These are phyloP conservation scores for Zoysia japonica DNA, from an alignment of 176 grass and related monocot genomes.

Conservation along the genomic window DNA sequence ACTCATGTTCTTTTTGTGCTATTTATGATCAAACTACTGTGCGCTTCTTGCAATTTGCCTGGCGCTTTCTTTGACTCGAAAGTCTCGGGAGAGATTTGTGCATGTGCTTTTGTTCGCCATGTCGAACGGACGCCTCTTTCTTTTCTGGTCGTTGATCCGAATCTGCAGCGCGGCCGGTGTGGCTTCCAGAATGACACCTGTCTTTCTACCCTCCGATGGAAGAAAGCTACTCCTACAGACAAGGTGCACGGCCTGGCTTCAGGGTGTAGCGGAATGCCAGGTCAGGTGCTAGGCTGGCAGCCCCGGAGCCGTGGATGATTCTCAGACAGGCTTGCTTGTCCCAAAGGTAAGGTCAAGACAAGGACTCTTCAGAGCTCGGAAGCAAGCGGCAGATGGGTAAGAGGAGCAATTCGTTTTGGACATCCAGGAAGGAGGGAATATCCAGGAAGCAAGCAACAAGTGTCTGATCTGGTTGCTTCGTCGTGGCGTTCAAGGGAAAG, in stretches of 20 bases:
- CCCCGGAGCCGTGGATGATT: background rate
- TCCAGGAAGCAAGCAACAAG: slow-evolving; percentile 36
- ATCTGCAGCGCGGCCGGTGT: background rate
- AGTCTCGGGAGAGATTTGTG: background rate
- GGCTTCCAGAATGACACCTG: background rate
- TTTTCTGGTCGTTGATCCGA: background rate
- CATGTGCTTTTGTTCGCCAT: background rate
- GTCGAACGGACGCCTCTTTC: background rate
- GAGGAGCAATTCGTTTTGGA: slow-evolving; percentile 28
- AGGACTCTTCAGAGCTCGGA: slow-evolving; percentile 31
- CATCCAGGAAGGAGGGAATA: slow-evolving; percentile 1
- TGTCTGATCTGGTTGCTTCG: background rate
- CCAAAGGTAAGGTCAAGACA: slow-evolving; percentile 18
- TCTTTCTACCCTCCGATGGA: background rate
- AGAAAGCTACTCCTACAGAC: background rate
- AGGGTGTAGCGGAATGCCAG: background rate
- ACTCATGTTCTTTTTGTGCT: background rate
- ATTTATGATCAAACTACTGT: background rate
- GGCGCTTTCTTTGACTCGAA: background rate
- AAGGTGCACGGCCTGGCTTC: too few species aligned
- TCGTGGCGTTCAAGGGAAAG: slow-evolving; percentile 34
- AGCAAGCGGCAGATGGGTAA: slow-evolving; percentile 36
- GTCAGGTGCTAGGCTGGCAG: background rate
- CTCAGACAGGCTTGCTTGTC: slow-evolving; percentile 36
- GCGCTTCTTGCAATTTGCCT: background rate